Evolutionary conservation across 768 basidiomycete genomes (phyloP), one percentile per base, ranked within the genome.

Genomic region (Podaxis pistillaris): DNA sequence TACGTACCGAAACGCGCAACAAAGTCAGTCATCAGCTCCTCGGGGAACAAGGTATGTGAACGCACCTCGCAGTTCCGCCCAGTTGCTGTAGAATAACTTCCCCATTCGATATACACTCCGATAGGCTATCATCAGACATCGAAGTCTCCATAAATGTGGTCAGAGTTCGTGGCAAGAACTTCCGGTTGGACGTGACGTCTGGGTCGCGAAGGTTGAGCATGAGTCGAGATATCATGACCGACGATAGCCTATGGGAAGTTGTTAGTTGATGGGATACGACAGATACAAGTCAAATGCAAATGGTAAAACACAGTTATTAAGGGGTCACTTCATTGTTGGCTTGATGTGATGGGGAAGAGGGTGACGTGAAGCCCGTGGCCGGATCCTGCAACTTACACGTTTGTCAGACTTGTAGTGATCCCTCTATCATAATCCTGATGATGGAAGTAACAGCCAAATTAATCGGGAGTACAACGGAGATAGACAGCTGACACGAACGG

Each of bases 121-220:
- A 41, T 3, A 41, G 15, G 22, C 49, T 36, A n/a, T 53, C 28
- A 15, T 41, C 2, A 24, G 59, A 54, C 38, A n/a, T 2, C 33
- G 19, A 19, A 13, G 37, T 60, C 11, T 40, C 50, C 19, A 51
- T 38, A 2, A 60, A 0, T 2, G 58, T 52, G 37, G 58, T 60
- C 19, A 60, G 37, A 15, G 50, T 60, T 13, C 15, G 30, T 41
- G 49, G 47, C n/a, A 24, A 22, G 15, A 51, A 60, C 36, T 38
- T 24, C 19, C 49, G 33, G 49, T 64, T 56, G 41, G 54, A 53
- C 8, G 49, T 19, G 40, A 74, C 38, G 47, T 64, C 64, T 56
- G 72, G 74, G 55, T 75, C 68, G 15, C 74, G 72, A 5, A 75
- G 63, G 63, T 75, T 74, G 4, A 75, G 66, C 66, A 73, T 71